These are phyloP conservation scores for Ceratocystiopsis minuta DNA, from an alignment of 2,329 filamentous ascomycete genomes.

Conservation along the genomic window DNA sequence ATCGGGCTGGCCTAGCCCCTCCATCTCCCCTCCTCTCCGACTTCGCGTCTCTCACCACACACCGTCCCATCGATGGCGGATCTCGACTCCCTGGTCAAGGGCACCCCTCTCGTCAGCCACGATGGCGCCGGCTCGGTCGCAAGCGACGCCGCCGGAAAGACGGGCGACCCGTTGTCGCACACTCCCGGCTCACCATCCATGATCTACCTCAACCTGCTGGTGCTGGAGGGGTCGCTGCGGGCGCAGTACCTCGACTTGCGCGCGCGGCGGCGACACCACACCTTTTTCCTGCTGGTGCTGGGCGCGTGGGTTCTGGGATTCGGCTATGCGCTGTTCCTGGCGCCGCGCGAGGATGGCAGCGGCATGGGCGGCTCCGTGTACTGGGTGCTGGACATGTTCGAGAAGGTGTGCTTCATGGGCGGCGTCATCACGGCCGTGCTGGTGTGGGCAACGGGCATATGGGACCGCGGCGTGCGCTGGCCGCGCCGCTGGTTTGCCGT, in stretches of 20 bases:
- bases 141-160: constrained; percentile 2
- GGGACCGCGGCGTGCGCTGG: constrained; percentile 90
- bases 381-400: constrained; percentile 80
- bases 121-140: constrained; percentile 15
- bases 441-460: constrained; percentile 89
- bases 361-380: constrained; percentile 88
- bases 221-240: constrained; percentile 85
- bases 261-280: constrained; percentile 75
- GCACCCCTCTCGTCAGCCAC: constrained; percentile 45
- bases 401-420: constrained; percentile 83
- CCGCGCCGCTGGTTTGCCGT: constrained; percentile 78
- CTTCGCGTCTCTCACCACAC: not conserved
- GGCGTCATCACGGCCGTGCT: constrained; percentile 74
- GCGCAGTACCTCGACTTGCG: constrained; percentile 85
- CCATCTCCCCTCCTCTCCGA: not conserved
- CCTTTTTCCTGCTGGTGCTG: constrained; percentile 73
- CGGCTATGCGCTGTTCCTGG: constrained; percentile 77
- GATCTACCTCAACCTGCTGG: constrained; percentile 95
- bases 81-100: constrained; percentile 85
- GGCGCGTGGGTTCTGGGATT: constrained; percentile 69
- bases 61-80: constrained; percentile 32
- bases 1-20: too few relatives aligned
- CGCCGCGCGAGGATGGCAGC: constrained; percentile 85
- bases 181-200: constrained; percentile 84
- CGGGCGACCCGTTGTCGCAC: constrained; percentile 55